A percentile compares a stretch with the other conserved stretches of the same genome.
Conservation (phyloP, 2,329 filamentous ascomycete genomes). For the Ilyonectria robusta region DNA sequence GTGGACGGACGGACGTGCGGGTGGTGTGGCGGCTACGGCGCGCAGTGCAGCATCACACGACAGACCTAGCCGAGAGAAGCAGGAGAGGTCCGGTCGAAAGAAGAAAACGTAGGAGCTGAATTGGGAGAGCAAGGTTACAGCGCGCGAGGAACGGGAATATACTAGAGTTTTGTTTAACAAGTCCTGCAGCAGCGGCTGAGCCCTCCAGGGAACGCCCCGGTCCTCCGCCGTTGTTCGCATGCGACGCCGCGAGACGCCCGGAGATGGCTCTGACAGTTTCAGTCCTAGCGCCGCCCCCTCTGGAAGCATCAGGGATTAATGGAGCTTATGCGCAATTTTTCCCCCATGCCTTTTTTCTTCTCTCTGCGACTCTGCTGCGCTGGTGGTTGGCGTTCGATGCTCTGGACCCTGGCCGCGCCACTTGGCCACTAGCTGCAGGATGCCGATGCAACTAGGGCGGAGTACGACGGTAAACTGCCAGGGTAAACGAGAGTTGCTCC, state of each 20-base stretch:
- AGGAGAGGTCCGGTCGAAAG: background rate
- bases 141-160: constrained; percentile 4
- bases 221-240: constrained; percentile 23
- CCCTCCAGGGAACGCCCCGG: constrained; percentile 4
- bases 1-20: constrained; percentile 11
- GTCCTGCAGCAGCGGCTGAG: constrained; percentile 11
- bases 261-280: constrained; percentile 9
- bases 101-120: background rate
- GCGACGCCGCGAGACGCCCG: constrained; percentile 14
- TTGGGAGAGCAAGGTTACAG: background rate
- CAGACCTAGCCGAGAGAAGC: constrained; percentile 14
- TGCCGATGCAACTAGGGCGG: constrained; percentile 28
- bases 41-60: constrained; percentile 22
- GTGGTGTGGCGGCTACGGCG: constrained; percentile 24
- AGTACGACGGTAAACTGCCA: background rate
- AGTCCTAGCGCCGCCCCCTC: constrained; percentile 20
- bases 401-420: constrained; percentile 22
- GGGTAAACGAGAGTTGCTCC: background rate
- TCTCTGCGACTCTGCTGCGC: constrained; percentile 12
- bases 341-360: constrained; percentile 7
- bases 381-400: constrained; percentile 4
- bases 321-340: constrained; percentile 27
- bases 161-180: constrained; percentile 34
- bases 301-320: constrained; percentile 7
- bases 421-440: constrained; percentile 29